Evolutionary conservation across 2,329 filamentous ascomycete species (phyloP), one percentile per base, ranked within the genome.

Genomic region (Beauveria sp.): DNA sequence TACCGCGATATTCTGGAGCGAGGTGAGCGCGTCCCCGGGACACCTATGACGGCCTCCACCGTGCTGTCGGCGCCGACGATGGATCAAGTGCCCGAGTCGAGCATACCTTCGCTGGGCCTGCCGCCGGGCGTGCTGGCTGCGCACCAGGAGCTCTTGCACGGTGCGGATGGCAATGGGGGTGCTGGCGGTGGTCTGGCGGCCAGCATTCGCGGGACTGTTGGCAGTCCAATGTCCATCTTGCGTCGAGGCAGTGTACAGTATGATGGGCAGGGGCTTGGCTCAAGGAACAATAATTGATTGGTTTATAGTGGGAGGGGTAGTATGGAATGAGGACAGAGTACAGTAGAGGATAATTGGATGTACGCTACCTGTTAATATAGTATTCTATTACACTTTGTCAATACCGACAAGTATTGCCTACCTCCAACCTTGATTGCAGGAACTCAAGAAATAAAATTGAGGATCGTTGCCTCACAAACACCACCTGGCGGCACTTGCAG

Each of bases 1-100:
- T 93, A 90, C 72, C 79, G 77, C 48, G 88, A 92, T 67, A 77
- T 82, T 2, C 71, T 82, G 51, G 83, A 87, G 68, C 79, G 71
- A 67, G 76, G 76, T 18, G 69, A 71, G 60, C 67, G 64, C 10
- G 66, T 72, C 3, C 69, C 72, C 49, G 73, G 71, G 28, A 76
- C 75, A 8, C 75, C 75, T 8, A 70, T 72, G 34, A 72, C 71
- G 9, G 69, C 69, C 34, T 69, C 69, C 50, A 65, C 66, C 61
- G 59, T 69, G 18, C 64, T 64, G 51, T 62, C 64, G 6, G n/a
- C 55, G 1, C 54, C 66, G 8, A 70, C 70, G 12, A 72, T 77
- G 28, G 76, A 75, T 28, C 71, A 72, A 40, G 75, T 86, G 18
- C 77, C 82, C 1, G 85, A 88, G 66, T 78, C 79, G 20, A 82